Conservation (phyloP, 1,284 basidiomycete species). For the Athelia sp. region DNA sequence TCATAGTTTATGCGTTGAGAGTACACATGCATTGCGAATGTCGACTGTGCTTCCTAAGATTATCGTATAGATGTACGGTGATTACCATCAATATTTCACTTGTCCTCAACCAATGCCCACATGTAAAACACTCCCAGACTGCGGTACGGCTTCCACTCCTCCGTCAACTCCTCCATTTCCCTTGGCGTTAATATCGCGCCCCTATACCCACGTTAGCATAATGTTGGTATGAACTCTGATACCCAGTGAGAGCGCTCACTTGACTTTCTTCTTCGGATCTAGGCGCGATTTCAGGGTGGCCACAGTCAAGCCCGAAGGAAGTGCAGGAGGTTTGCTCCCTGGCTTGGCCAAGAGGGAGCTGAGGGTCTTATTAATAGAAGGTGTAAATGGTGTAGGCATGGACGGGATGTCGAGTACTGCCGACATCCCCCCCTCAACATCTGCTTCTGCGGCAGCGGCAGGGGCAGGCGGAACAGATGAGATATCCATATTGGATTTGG, state of each 20-base stretch:
- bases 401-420: conserved; percentile 21
- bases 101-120: conserved; percentile 13
- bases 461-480: conserved; percentile 16
- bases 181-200: conserved; percentile 73
- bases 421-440: conserved; percentile 10
- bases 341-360: conserved; percentile 21
- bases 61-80: no score
- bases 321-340: conserved; percentile 27
- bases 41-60: no score
- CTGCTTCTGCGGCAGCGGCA: conserved; percentile 10
- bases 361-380: conserved; percentile 55
- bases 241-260: conserved; percentile 41
- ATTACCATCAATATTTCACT: no score
- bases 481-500: conserved; percentile 9
- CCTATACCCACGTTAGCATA: conserved; percentile 32
- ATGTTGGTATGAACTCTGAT: neutral
- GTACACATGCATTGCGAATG: no score
- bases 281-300: conserved; percentile 60
- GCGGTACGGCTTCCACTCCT: conserved; percentile 75
- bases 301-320: conserved; percentile 62
- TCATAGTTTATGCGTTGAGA: no score
- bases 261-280: conserved; percentile 78
- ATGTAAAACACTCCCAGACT: conserved; percentile 38
- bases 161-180: conserved; percentile 81
- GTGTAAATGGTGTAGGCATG: conserved; percentile 61